A percentile compares a stretch with the other conserved stretches of the same genome.
phyloP scores from a whole-genome alignment of 2,329 filamentous ascomycete species.

The Talaromyces sp. region DNA sequence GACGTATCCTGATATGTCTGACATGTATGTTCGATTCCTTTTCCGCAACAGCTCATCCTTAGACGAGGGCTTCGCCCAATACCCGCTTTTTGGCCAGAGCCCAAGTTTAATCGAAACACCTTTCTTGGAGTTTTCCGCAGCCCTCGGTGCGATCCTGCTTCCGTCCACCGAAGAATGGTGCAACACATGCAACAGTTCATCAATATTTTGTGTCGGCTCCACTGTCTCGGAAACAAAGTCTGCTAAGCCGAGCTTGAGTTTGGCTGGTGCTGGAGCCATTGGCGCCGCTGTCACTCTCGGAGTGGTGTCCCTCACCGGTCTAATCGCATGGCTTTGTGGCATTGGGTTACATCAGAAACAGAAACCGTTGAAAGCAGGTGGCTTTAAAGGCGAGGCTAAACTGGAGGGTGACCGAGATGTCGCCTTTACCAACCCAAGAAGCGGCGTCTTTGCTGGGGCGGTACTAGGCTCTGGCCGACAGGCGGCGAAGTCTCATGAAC shows the following conservation, averaged over 20 bases:
- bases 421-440: slow-evolving; percentile 35
- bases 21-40: slow-evolving; percentile 52
- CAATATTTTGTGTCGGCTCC: slow-evolving; percentile 48
- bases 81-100: slow-evolving; percentile 48
- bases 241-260: slow-evolving; percentile 26
- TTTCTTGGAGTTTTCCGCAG: slow-evolving; percentile 46
- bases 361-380: slow-evolving; percentile 39
- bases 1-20: slow-evolving; percentile 34
- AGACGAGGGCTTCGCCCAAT: slow-evolving; percentile 29
- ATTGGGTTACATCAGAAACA: slow-evolving; percentile 40
- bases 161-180: slow-evolving; percentile 50
- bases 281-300: slow-evolving; percentile 50
- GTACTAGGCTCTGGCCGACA: not conserved
- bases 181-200: slow-evolving; percentile 38
- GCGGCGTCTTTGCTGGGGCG: slow-evolving; percentile 23
- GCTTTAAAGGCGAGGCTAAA: slow-evolving; percentile 53
- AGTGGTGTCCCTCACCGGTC: slow-evolving; percentile 38
- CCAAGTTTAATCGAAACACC: slow-evolving; percentile 42
- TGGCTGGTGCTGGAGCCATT: slow-evolving; percentile 50
- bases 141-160: slow-evolving; percentile 41
- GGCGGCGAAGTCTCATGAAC: slow-evolving; percentile 42
- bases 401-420: slow-evolving; percentile 52
- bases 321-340: slow-evolving; percentile 35
- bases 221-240: slow-evolving; percentile 14
- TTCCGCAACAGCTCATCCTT: slow-evolving; percentile 51